Conservation (phyloP, 139 green algal genomes). For the Tetradesmus lagerheimii region DNA sequence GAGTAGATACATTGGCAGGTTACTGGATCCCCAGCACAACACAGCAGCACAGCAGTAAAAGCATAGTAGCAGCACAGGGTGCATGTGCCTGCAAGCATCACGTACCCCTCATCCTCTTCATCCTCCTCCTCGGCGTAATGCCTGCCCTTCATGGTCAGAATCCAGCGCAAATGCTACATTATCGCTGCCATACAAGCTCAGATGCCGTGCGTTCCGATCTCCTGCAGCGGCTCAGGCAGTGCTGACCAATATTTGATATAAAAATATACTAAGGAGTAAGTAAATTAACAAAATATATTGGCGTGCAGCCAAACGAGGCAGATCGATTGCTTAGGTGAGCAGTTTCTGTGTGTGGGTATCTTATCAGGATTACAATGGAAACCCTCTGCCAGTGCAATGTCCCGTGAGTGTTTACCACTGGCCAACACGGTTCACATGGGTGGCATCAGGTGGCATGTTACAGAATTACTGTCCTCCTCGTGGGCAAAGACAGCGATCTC, state of each 20-base stretch:
- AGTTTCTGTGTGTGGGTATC: not conserved
- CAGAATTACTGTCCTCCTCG: not conserved
- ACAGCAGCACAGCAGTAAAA: not conserved
- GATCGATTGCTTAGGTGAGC: not conserved
- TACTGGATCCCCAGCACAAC: not conserved
- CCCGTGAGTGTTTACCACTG: not conserved
- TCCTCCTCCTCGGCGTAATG: conserved; percentile 21
- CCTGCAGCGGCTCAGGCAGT: not conserved
- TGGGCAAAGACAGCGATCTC: too few relatives aligned
- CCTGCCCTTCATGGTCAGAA: not conserved
- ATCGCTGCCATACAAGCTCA: conserved; percentile 5
- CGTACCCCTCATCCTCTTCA: conserved; percentile 13
- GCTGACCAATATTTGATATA: not conserved
- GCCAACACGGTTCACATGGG: not conserved
- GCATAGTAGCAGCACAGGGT: not conserved
- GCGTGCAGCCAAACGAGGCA: not conserved
- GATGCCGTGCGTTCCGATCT: not conserved
- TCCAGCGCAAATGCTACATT: conserved; percentile 9
- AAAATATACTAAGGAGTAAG: not conserved
- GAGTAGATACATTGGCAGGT: not conserved
- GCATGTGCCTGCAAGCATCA: not conserved
- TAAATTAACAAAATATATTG: not conserved
- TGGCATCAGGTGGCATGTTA: conserved; percentile 8
- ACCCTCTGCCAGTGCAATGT: not conserved
- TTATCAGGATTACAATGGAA: too few relatives aligned